Conservation (phyloP, 2,329 filamentous ascomycete species). For the Amphichorda felina region DNA sequence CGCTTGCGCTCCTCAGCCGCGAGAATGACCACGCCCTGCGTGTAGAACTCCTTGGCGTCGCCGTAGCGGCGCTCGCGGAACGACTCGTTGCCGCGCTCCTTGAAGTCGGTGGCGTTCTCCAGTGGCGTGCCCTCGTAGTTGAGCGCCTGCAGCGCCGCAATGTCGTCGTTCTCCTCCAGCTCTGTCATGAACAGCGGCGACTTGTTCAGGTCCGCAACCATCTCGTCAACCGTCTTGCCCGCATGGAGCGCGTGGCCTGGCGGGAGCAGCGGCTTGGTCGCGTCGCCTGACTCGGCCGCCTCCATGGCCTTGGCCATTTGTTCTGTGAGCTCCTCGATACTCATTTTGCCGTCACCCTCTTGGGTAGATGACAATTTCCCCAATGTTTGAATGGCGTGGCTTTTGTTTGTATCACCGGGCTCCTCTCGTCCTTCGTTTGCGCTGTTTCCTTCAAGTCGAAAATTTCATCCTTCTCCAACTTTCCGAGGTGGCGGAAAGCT, state of each 20-base stretch:
- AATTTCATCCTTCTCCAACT: constrained; percentile 1
- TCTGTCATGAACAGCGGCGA: constrained; percentile 93
- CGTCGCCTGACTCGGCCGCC: constrained; percentile 5
- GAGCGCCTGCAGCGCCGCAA: constrained; percentile 80
- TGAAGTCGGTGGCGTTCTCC: constrained; percentile 76
- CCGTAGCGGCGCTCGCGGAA: constrained; percentile 62
- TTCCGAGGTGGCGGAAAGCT: neutral
- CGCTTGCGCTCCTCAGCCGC: constrained; percentile 48
- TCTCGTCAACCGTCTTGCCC: constrained; percentile 40
- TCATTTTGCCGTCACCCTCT: constrained; percentile 14
- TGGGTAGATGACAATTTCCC: too few relatives aligned
- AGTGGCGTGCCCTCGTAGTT: constrained; percentile 85
- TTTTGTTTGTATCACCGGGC: too few relatives aligned
- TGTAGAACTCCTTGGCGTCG: constrained; percentile 87
- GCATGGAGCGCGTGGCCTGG: constrained; percentile 26
- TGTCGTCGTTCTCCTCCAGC: constrained; percentile 70
- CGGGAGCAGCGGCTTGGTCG: constrained; percentile 30
- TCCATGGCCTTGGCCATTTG: constrained; percentile 23
- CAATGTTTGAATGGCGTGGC: too few relatives aligned
- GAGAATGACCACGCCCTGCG: constrained; percentile 69
- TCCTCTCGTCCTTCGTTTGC: neutral
- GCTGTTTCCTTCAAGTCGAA: neutral
- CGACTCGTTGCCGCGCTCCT: constrained; percentile 84
- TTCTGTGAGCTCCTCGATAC: constrained; percentile 29
- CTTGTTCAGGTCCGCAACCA: constrained; percentile 44